Conservation (phyloP, 2,329 filamentous ascomycete species). For the Aureobasidium zeae region DNA sequence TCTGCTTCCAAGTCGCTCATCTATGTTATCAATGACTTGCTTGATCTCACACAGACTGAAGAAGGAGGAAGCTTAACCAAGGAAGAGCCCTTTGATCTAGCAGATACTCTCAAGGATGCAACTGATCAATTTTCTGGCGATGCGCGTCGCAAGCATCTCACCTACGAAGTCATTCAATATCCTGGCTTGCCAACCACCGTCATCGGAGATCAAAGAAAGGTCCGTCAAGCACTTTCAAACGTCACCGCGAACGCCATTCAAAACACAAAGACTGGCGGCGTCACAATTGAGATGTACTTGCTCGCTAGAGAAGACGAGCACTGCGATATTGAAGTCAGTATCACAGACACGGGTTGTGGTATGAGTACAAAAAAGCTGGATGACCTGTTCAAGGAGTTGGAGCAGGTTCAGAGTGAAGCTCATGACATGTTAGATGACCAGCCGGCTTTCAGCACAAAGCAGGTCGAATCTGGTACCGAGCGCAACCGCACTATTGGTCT, state of each 20-base stretch:
- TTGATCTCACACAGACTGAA: slow-evolving; percentile 82
- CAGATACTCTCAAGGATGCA: slow-evolving; percentile 63
- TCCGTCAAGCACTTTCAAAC: slow-evolving; percentile 78
- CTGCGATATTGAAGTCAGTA: slow-evolving; percentile 62
- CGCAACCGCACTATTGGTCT: slow-evolving; percentile 56
- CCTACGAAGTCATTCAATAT: slow-evolving; percentile 58
- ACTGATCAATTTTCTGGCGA: slow-evolving; percentile 65
- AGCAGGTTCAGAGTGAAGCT: slow-evolving; percentile 55
- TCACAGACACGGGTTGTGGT: slow-evolving; percentile 66
- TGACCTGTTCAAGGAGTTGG: slow-evolving; percentile 50
- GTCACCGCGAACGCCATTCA: slow-evolving; percentile 78
- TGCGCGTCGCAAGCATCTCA: slow-evolving; percentile 64
- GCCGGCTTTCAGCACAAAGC: slow-evolving; percentile 25
- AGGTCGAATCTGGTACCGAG: slow-evolving; percentile 23
- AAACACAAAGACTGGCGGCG: slow-evolving; percentile 57
- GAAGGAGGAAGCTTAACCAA: slow-evolving; percentile 71
- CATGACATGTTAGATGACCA: slow-evolving; percentile 36
- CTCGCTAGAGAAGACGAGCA: slow-evolving; percentile 43
- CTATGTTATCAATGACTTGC: slow-evolving; percentile 85
- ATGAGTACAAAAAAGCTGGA: slow-evolving; percentile 51
- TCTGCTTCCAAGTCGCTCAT: slow-evolving; percentile 88
- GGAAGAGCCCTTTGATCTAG: slow-evolving; percentile 69
- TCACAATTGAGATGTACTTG: slow-evolving; percentile 63
- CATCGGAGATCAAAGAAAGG: slow-evolving; percentile 66
- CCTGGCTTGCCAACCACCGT: slow-evolving; percentile 61